Base-by-base conservation (phyloP, 352 stramenopile genomes). In the Phytophthora meadii region DNA sequence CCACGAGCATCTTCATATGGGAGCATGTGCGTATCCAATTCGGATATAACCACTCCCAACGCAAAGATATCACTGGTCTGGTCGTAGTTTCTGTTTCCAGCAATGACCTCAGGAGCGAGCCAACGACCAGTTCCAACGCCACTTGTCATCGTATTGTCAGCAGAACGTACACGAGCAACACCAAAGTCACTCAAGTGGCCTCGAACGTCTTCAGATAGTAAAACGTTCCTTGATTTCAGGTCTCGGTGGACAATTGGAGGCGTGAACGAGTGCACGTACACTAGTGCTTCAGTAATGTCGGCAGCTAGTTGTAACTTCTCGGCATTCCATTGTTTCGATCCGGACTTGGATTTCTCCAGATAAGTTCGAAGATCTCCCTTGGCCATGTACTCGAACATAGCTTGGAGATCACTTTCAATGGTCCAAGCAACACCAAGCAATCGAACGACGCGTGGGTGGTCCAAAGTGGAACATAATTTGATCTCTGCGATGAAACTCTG, bases 221-320 rank as follows among this genome's bases (percentile, higher is more conserved):
- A 56, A 19, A 91, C 59, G 44, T 92, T 90, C 3, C 71, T 60
- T 0, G 81, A 84, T 30, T 87, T 88, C 22, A 90, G 58, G 24
- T 88, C 81, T 25, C 78, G 81, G 40, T 92, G 84, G 9, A 89
- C 70, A 2, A 90, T 70, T 40, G 81, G 77, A 1, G 73, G 81
- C 1, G 39, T 54, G 58, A 92, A 89, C 54, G 84, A 88, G 59
- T 92, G 81, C 19, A 88, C 70, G 54, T 90, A 92, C 25, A 87
- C 76, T 9, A 92, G 67, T 8, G 81, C 84, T 40, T 92, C 81
- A 19, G 77, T 75, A 5, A 90, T 56, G 51, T 88, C 76, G 1
- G 87, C 71, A 7, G 79, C 79, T 8, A 92, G 54, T 40, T 87
- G 74, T 7, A 89, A 30, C 42, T 90, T 88, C 27, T 76, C 65